Evolutionary conservation across 169 alveolate genomes (phyloP), one percentile per base, ranked within the genome.

Genomic region (Babesia bigemina): DNA sequence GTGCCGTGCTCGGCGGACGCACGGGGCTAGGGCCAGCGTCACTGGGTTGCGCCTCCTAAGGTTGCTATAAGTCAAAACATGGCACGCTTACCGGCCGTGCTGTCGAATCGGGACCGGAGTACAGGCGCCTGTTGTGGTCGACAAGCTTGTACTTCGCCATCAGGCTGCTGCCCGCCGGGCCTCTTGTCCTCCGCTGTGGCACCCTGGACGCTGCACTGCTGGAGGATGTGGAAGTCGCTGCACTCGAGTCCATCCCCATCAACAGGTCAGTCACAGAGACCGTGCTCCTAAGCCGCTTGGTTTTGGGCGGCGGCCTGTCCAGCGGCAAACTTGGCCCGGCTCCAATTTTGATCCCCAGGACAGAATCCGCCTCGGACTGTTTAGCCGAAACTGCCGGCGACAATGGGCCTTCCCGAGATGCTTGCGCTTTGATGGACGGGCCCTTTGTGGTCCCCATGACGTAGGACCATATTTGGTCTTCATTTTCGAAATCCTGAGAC

Each of bases 401-500:
- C 39, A 33, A 33, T 33, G 39, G 6, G 39, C 39, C 39, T 33
- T 33, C 39, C 39, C 39, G 39, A 33, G 10, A 4, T 33, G 39
- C 6, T 33, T 33, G 39, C 39, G 39, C 10, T 33, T 33, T 33
- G 50, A 4, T 45, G 19, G 50, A 4, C 14, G 50, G 2, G 50
- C 19, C 14, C 50, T 10, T 45, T 10, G 50, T 16, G 50, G 50
- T 11, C 4, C 50, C 50, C 75, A 58, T 70, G 28, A 79, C 63
- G 28, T 79, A 79, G 17, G 70, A 65, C 87, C 87, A 79, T 7
- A 79, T 48, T 45, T 79, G 84, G 17, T 79, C 84, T 58, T 70
- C 87, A 22, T 56, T 22, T 10, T 24, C 70, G 50, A 79, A 79
- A n/a, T 79, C 87, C 59, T 55, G 70, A 13, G 57, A 50, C 0